phyloP scores from a whole-genome alignment of 2,329 filamentous ascomycete genomes.

The Hypoxylon sp. region DNA sequence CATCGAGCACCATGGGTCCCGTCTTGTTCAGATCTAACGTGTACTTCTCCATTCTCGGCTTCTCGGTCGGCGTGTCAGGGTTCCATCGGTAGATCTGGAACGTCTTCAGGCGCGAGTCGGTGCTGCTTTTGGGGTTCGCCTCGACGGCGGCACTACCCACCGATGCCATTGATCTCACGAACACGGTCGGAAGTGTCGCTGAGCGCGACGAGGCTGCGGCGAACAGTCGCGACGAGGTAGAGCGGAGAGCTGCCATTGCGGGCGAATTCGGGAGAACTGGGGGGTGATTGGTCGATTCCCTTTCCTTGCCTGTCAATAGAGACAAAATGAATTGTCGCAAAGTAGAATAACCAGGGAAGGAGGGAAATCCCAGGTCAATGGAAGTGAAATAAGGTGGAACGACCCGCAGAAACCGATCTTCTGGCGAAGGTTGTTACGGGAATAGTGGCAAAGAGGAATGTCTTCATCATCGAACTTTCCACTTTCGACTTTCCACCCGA shows the following conservation, averaged over 20 bases:
- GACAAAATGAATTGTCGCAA: slow-evolving; percentile 4
- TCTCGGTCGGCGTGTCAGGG: slow-evolving; percentile 90
- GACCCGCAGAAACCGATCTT: slow-evolving; percentile 17
- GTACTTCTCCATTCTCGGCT: slow-evolving; percentile 96
- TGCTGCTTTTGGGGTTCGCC: slow-evolving; percentile 71
- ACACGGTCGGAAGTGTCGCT: slow-evolving; percentile 58
- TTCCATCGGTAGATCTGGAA: slow-evolving; percentile 99
- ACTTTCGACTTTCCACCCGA: slow-evolving; percentile 42
- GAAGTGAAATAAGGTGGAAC: slow-evolving; percentile 27
- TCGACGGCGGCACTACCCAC: slow-evolving; percentile 72
- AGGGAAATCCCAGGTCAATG: neutral
- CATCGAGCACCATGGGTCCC: slow-evolving; percentile 97
- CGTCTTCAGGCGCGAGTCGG: slow-evolving; percentile 81
- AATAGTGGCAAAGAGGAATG: slow-evolving; percentile 50
- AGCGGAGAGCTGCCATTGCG: slow-evolving; percentile 74
- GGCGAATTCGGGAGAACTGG: slow-evolving; percentile 39
- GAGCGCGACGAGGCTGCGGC: slow-evolving; percentile 62
- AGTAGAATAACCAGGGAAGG: neutral
- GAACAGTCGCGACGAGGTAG: slow-evolving; percentile 67
- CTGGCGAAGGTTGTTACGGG: slow-evolving; percentile 21
- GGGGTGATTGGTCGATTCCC: slow-evolving; percentile 19
- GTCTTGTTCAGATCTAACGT: slow-evolving; percentile 98
- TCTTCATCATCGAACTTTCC: slow-evolving; percentile 51
- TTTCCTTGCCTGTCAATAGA: slow-evolving; percentile 16
- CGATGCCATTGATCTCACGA: slow-evolving; percentile 69